A percentile compares a stretch with the other conserved stretches of the same genome.
Evolutionary conservation across 2,329 filamentous ascomycete species (phyloP).

Genomic region (Fusarium devonianum): DNA sequence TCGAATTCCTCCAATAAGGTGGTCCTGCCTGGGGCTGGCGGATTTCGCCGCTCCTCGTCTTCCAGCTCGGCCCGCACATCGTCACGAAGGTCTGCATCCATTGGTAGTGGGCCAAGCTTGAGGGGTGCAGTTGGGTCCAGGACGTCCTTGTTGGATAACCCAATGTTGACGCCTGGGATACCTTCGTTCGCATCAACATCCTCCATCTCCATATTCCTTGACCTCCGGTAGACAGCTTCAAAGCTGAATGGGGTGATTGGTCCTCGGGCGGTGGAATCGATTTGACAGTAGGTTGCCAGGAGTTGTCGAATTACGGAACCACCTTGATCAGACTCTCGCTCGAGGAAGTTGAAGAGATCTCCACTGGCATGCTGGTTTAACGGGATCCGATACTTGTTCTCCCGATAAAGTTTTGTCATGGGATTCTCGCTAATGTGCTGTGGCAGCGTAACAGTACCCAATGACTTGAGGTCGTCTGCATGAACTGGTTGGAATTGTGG

Average conservation of each 20-base stretch:
- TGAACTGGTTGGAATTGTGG: conserved; percentile 78
- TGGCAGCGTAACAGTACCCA: conserved; percentile 77
- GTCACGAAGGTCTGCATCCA: conserved; percentile 81
- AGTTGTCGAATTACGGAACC: conserved; percentile 80
- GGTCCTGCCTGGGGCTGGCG: conserved; percentile 73
- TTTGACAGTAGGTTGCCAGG: conserved; percentile 66
- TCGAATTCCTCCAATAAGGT: conserved; percentile 89
- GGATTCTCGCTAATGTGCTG: conserved; percentile 80
- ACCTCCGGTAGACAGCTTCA: conserved; percentile 64
- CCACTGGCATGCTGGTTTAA: conserved; percentile 86
- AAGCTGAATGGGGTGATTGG: conserved; percentile 71
- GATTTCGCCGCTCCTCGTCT: conserved; percentile 81
- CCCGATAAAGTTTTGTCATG: conserved; percentile 80
- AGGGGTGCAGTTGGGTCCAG: conserved; percentile 65
- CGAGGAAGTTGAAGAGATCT: conserved; percentile 85
- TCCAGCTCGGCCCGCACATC: conserved; percentile 88
- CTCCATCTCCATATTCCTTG: conserved; percentile 68
- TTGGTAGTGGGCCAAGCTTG: conserved; percentile 80
- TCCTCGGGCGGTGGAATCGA: conserved; percentile 66
- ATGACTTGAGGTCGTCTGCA: conserved; percentile 76
- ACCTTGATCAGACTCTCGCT: conserved; percentile 83
- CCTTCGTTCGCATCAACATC: conserved; percentile 70
- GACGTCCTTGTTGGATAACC: conserved; percentile 67
- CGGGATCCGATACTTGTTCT: conserved; percentile 88
- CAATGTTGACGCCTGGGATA: conserved; percentile 68